Percentiles rank a stretch among this genome's conserved stretches.
Conservation (phyloP, 2,329 filamentous ascomycete genomes). For the Trichoderma pleuroti region DNA sequence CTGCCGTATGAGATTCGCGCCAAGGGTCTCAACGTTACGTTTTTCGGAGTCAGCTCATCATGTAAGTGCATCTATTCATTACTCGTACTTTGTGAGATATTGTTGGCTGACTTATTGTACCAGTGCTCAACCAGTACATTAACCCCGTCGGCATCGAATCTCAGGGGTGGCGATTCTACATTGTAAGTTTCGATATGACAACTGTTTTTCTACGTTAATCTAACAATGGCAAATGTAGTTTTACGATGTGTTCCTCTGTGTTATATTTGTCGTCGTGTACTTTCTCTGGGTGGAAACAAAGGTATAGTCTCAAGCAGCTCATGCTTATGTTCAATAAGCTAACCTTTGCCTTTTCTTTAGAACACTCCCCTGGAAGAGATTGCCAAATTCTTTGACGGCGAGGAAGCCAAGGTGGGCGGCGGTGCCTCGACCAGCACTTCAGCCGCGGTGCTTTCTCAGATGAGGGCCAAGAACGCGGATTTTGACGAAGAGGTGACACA, state of each 20-base stretch:
- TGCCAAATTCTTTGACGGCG: constrained; percentile 12
- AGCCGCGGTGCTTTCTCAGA: constrained; percentile 3
- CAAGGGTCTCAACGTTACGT: constrained; percentile 59
- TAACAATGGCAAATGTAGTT: neutral
- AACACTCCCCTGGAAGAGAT: constrained; percentile 12
- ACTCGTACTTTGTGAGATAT: too few species aligned
- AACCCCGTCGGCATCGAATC: constrained; percentile 11
- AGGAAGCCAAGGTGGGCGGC: constrained; percentile 11
- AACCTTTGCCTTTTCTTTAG: neutral
- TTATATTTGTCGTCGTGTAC: constrained; percentile 3
- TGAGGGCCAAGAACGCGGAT: neutral
- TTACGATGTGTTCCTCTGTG: constrained; percentile 8
- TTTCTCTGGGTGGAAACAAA: constrained; percentile 11
- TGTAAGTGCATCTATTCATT: neutral
- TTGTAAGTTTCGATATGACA: neutral
- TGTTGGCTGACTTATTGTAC: neutral
- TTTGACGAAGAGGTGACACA: neutral
- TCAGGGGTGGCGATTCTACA: constrained; percentile 15
- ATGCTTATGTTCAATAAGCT: neutral
- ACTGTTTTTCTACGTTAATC: neutral
- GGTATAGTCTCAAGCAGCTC: neutral
- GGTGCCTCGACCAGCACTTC: neutral
- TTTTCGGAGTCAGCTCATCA: constrained; percentile 5
- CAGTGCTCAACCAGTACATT: constrained; percentile 15
- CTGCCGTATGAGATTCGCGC: constrained; percentile 56